Base-by-base conservation (phyloP, 129 eudicot genomes). In the Escallonia rubra region DNA sequence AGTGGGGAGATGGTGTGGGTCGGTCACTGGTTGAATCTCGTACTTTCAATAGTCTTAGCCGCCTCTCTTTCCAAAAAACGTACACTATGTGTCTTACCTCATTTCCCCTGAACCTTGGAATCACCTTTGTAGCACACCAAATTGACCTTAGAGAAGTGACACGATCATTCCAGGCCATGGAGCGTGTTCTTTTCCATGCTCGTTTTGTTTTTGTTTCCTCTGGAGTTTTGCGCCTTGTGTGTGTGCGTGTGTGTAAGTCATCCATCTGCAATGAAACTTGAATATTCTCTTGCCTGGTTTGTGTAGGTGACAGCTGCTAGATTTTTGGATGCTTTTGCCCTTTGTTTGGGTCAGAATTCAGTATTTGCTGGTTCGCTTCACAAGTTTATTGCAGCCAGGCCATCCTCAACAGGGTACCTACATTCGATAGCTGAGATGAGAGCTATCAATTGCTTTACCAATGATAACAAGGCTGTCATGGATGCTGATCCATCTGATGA, bases 391-490 rank as follows among this genome's bases (percentile, higher is more conserved):
- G 68, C 67, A 58, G 82, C 83, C 64, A 86, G 76, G 72, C 80
- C 84, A 14, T 74, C 90, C 48, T 80, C 91, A 3, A 76, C 85
- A 44, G 92, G 96, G 34, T 93, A 86, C 78, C 63, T 93, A 81
- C 96, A 81, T 40, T 89, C 98, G 56, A 87, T 93, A 78, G 81
- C 95, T 16, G 98, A 93, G 80, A 81, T 93, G 86, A 83, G 68
- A 80, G 85, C 83, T 44, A 66, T 65, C 49, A 58, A 61, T 64
- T 73, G 45, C 54, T 42, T 65, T 57, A 43, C 49, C 49, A 57
- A 61, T 48, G 74, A 73, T 13, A 76, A 74, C 39, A 63, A 64
- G 66, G 45, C 64, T 59, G 53, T 41, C 43, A 66, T 10, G n/a
- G 51, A 61, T 55, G 48, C 81, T 16, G 63, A 55, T 45, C 34